Percentiles rank a stretch among this genome's conserved stretches.
phyloP scores from a whole-genome alignment of 257 asterid species.

The Lycium ferocissimum region DNA sequence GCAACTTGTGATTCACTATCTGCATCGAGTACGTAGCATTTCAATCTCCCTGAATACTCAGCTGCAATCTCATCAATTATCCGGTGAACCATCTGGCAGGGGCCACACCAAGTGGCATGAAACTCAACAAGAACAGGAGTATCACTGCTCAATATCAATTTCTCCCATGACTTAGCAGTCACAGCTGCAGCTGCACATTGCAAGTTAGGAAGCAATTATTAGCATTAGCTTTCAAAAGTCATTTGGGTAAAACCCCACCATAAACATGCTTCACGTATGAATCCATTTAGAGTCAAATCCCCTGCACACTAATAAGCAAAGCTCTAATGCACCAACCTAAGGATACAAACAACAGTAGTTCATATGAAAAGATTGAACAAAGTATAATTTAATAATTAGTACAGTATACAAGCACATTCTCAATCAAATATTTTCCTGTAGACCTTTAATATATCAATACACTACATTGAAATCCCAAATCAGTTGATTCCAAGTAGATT shows the following conservation, averaged over 20 bases:
- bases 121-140: constrained; percentile 84
- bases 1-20: constrained; percentile 69
- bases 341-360: constrained; percentile 24
- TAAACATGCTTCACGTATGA: background rate
- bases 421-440: background rate
- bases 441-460: background rate
- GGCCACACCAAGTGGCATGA: constrained; percentile 94
- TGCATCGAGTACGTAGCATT: constrained; percentile 73
- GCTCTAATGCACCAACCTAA: background rate
- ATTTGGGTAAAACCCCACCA: background rate
- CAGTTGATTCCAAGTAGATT: background rate
- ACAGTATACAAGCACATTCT: background rate
- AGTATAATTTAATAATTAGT: background rate
- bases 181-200: constrained; percentile 61
- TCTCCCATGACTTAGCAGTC: constrained; percentile 78
- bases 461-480: background rate
- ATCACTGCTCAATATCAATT: constrained; percentile 63
- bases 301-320: background rate
- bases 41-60: constrained; percentile 76
- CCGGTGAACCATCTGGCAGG: constrained; percentile 92
- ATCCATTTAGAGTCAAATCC: background rate
- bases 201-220: constrained; percentile 8
- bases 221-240: background rate
- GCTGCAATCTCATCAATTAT: constrained; percentile 82
- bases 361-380: background rate